These are phyloP conservation scores for Metschnikowia colocasiae DNA, from an alignment of 805 yeast species.

Conservation along the genomic window DNA sequence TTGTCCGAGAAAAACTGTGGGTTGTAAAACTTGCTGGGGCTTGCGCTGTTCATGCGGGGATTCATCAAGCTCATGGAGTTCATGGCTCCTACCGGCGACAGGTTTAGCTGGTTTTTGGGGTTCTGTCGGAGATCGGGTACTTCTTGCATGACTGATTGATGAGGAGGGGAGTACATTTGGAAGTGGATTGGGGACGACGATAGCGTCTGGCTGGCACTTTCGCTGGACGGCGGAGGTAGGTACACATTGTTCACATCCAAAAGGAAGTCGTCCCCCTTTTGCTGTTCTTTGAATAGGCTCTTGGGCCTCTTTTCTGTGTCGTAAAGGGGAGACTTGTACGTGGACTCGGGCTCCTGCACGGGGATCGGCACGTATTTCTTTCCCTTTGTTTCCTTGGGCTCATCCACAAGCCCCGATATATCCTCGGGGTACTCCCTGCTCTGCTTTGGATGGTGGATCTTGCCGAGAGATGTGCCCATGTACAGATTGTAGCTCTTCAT, in stretches of 20 bases:
- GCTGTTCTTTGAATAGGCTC: neutral
- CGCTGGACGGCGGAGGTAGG: slow-evolving; percentile 36
- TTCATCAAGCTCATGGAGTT: neutral
- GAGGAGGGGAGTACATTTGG: slow-evolving; percentile 28
- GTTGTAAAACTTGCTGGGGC: slow-evolving; percentile 27
- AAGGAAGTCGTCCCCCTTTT: neutral
- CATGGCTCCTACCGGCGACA: slow-evolving; percentile 13
- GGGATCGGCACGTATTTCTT: slow-evolving; percentile 40
- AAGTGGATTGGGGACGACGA: slow-evolving; percentile 22
- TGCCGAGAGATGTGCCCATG: slow-evolving; percentile 2
- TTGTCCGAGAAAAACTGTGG: slow-evolving; percentile 41
- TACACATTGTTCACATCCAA: slow-evolving; percentile 20
- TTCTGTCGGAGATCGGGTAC: neutral
- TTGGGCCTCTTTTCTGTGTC: neutral
- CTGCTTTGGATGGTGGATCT: slow-evolving; percentile 15
- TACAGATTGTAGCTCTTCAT: neutral
- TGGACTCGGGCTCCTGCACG: slow-evolving; percentile 30
- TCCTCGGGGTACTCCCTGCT: slow-evolving; percentile 25
- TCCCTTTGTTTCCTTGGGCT: slow-evolving; percentile 8
- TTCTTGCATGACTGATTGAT: slow-evolving; percentile 1
- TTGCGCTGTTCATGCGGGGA: slow-evolving; percentile 9
- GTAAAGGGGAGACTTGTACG: neutral
- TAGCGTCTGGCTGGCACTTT: slow-evolving; percentile 29
- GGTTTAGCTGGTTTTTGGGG: neutral
- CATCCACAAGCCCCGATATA: slow-evolving; percentile 29